Evolutionary conservation across 345 rosid genomes (phyloP), one percentile per base, ranked within the genome.

Genomic region (Pseudoturritis turrita): DNA sequence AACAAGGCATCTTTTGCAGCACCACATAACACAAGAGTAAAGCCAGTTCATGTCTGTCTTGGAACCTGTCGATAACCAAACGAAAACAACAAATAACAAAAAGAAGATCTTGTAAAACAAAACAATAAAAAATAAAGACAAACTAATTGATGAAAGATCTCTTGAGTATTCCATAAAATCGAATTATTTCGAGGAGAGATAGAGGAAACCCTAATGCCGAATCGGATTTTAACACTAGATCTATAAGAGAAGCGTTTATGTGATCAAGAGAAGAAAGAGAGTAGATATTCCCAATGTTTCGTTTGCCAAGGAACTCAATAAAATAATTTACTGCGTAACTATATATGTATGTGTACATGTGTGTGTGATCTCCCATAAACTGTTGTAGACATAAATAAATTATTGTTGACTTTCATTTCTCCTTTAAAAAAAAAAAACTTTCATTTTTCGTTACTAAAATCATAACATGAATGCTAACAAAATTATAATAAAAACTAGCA

Each of bases 21-120:
- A 67, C 65, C 72, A 57, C 68, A 67, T 58, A 78, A 53, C 41
- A 75, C 26, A 56, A 37, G 56, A 73, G 63, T 43, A 54, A 74
- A 49, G 68, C 83, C 82, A 78, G 65, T 74, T 83, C 80, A 89
- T 77, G 87, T 79, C 70, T 81, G 74, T 83, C 89, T 89, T 61
- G 92, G 83, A 84, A 92, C 91, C 98, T 89, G 91, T 44, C 56
- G 21, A 76, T 71, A 57, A 22, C 76, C 40, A 70, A 49, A 71
- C 66, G 13, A 57, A 62, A 45, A 62, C 26, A 61, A 37, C 51
- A 75, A 15, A 55, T 70, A 47, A 70, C 66, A 47, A 55, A 36
- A 18, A 7, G 8, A 37, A 15, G 4, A 39, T 22, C 4, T 19
- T 25, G 49, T 18, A 49, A 31, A 19, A 6, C 3, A 40, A 39